A percentile compares a stretch with the other conserved stretches of the same genome.
These are phyloP conservation scores for Aaosphaeria pasadenensis DNA, from an alignment of 2,329 filamentous ascomycete genomes.

Conservation along the genomic window DNA sequence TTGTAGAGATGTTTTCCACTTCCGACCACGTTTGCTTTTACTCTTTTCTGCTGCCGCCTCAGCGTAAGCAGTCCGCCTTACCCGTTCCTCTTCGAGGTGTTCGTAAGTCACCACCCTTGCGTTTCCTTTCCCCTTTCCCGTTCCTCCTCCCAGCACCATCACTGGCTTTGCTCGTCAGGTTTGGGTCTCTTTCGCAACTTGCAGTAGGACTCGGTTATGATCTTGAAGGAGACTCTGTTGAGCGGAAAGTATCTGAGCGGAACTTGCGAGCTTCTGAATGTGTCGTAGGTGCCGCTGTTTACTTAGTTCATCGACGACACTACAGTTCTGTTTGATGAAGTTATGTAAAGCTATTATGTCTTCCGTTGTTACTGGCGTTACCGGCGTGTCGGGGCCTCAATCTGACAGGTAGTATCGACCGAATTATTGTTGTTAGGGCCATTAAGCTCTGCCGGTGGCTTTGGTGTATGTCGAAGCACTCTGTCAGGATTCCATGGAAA, in stretches of 20 bases:
- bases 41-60: background rate
- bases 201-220: background rate
- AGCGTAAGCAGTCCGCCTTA: constrained; percentile 1
- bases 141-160: too few species aligned
- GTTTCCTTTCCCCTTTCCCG: background rate
- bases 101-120: constrained; percentile 3
- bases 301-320: background rate
- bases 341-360: constrained; percentile 3
- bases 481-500: constrained; percentile 5
- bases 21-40: constrained; percentile 2
- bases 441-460: background rate
- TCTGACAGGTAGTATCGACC: too few species aligned
- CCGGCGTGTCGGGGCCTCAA: constrained; percentile 1
- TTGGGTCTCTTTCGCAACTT: constrained; percentile 1
- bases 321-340: constrained; percentile 3
- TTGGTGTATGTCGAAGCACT: constrained; percentile 1
- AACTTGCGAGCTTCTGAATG: constrained; percentile 4
- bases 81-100: constrained; percentile 1
- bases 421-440: background rate
- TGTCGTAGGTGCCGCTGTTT: too few species aligned
- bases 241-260: constrained; percentile 2
- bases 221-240: constrained; percentile 1
- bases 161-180: background rate
- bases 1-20: too few species aligned
- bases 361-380: constrained; percentile 4